These are phyloP conservation scores for Didymella glomerata DNA, from an alignment of 2,329 filamentous ascomycete species.

Conservation along the genomic window DNA sequence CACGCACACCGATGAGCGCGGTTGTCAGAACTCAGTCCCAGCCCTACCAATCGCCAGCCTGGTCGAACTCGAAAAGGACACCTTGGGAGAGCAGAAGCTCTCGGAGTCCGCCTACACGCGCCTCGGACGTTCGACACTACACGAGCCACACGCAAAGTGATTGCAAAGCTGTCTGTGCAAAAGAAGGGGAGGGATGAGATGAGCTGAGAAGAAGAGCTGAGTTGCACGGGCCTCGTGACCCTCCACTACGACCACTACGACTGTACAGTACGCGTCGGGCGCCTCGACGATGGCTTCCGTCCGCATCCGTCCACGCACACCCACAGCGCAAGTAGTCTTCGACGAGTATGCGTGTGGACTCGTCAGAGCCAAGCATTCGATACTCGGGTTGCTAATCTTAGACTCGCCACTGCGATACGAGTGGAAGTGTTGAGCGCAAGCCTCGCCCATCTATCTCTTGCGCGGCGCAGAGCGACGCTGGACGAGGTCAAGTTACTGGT, in stretches of 20 bases:
- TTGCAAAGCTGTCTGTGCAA: not conserved
- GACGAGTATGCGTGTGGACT: not conserved
- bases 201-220: slow-evolving; percentile 6
- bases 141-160: not conserved
- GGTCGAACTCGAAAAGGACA: not conserved
- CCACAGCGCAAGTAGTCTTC: not conserved
- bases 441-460: not conserved
- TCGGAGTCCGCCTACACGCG: slow-evolving; percentile 11
- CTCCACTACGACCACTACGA: not conserved
- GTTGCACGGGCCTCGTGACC: slow-evolving; percentile 9
- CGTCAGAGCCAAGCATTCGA: slow-evolving; percentile 9
- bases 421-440: slow-evolving; percentile 4
- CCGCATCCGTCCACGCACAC: not conserved
- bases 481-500: not conserved
- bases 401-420: slow-evolving; percentile 14
- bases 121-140: not conserved
- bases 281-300: not conserved
- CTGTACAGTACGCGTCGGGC: slow-evolving; percentile 3
- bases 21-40: not conserved
- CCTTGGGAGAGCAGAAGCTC: not conserved
- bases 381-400: slow-evolving; percentile 12
- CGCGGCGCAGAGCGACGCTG: not conserved
- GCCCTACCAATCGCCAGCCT: slow-evolving; percentile 6
- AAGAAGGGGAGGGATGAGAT: not conserved
- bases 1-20: slow-evolving; percentile 15